These are phyloP conservation scores for Eimeria brunetti DNA, from an alignment of 169 alveolate species.

Conservation along the genomic window DNA sequence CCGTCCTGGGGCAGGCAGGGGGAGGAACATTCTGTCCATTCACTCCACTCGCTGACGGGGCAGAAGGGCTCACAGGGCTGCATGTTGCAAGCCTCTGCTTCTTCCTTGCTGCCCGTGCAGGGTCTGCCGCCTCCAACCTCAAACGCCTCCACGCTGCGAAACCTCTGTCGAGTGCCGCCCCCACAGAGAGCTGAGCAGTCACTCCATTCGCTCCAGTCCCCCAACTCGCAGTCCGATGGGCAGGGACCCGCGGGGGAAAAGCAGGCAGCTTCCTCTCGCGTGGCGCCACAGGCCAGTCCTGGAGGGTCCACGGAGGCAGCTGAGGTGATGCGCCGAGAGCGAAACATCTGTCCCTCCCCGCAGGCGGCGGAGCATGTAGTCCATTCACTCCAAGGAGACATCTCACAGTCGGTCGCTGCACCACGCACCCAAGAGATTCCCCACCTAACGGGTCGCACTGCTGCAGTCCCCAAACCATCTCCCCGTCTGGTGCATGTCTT, in stretches of 20 bases:
- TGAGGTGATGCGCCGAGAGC: slow-evolving; percentile 76
- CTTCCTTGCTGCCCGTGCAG: slow-evolving; percentile 52
- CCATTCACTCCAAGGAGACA: slow-evolving; percentile 86
- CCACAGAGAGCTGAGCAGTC: slow-evolving; percentile 85
- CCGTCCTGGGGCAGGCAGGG: slow-evolving; percentile 76
- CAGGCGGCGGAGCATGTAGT: slow-evolving; percentile 82
- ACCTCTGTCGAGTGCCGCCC: slow-evolving; percentile 72
- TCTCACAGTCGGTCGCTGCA: slow-evolving; percentile 84
- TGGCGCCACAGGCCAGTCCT: slow-evolving; percentile 79
- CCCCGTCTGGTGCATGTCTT: not conserved
- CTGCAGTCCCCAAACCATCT: not conserved
- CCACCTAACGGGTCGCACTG: not conserved
- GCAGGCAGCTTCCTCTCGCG: slow-evolving; percentile 44
- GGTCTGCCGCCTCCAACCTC: slow-evolving; percentile 74
- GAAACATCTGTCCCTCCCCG: slow-evolving; percentile 77
- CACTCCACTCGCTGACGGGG: slow-evolving; percentile 83
- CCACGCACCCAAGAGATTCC: not conserved
- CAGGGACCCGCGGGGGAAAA: slow-evolving; percentile 77
- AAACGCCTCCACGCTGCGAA: slow-evolving; percentile 40
- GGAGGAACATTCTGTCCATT: slow-evolving; percentile 84
- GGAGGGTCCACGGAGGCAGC: slow-evolving; percentile 79
- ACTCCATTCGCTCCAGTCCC: slow-evolving; percentile 85
- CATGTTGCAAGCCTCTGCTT: slow-evolving; percentile 66
- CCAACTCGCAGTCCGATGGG: slow-evolving; percentile 82
- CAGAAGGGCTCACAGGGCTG: slow-evolving; percentile 78